Conservation (phyloP, 352 stramenopile species). For the Globisporangium barbulae region DNA sequence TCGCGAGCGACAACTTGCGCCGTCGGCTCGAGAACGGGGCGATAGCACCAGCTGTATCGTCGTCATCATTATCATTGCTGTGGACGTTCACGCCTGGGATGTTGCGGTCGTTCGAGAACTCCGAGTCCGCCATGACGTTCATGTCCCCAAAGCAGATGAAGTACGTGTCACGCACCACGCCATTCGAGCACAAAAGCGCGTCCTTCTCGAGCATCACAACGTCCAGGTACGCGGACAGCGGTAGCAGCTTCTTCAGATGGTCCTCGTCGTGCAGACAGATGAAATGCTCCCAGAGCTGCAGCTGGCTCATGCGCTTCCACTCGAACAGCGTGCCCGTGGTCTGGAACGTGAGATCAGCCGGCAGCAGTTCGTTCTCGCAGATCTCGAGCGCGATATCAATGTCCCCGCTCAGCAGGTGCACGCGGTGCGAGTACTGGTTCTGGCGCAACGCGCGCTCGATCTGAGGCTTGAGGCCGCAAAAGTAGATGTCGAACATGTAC, state of each 20-base stretch:
- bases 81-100: constrained; percentile 47
- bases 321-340: constrained; percentile 38
- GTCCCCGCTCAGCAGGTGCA: constrained; percentile 49
- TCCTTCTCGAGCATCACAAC: constrained; percentile 48
- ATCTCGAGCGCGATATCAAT: constrained; percentile 60
- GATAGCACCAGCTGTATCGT: neutral
- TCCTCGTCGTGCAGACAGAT: constrained; percentile 35
- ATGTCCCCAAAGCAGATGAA: constrained; percentile 77
- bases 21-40: constrained; percentile 1
- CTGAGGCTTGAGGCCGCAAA: constrained; percentile 54
- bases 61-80: neutral
- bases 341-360: constrained; percentile 31
- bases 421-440: constrained; percentile 41
- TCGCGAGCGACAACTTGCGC: constrained; percentile 36
- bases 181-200: constrained; percentile 29
- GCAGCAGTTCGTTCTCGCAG: constrained; percentile 61
- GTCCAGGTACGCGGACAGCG: constrained; percentile 57
- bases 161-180: constrained; percentile 55
- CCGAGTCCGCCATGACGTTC: constrained; percentile 66
- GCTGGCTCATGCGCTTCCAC: constrained; percentile 57
- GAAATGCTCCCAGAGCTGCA: constrained; percentile 70
- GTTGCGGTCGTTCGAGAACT: constrained; percentile 53
- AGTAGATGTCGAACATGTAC: constrained; percentile 79
- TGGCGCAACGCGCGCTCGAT: constrained; percentile 46
- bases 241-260: constrained; percentile 42